Evolutionary conservation across 805 yeast genomes (phyloP), one percentile per base, ranked within the genome.

Genomic region (Candida jianshihensis): DNA sequence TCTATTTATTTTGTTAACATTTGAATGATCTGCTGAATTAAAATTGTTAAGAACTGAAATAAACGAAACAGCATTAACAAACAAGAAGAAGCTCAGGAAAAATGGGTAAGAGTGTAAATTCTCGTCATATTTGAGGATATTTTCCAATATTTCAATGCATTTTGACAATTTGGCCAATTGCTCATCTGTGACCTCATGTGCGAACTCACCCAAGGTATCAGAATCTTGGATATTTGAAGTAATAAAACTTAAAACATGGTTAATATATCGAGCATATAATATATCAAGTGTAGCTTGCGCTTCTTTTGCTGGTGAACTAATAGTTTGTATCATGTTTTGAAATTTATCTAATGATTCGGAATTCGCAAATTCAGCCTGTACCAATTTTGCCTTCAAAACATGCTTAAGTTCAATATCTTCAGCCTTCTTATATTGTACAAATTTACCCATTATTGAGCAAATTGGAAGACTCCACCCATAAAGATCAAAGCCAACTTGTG

Each of bases 391-490:
- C 31, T 29, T 35, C 19, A 31, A 16, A 11, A 13, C 15, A 3
- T 8, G 12, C 22, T 38, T 41, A 5, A 19, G 5, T n/a, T 19
- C 19, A 19, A 18, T 29, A n/a, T 25, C 33, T 3, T 15, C 30
- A 33, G 26, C 30, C 20, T 26, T 43, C 33, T 43, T 48, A 32
- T 40, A 43, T 33, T 44, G 38, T 15, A 43, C 49, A 10, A 58
- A 43, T 19, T 50, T 50, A 0, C 66, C 66, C 28, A 62, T 47
- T 6, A 64, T 33, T 21, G 54, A 49, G 42, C 57, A 51, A 13
- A 57, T 33, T 3, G 68, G 66, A 15, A 64, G 38, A 35, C 60
- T 53, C 54, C 61, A 64, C 0, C 69, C 70, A 50, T 55, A 64
- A 3, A 63, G 44, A 4, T 66, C 69, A 15, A 42, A 48, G 8